Percentiles rank a stretch among this genome's conserved stretches.
These are phyloP conservation scores for Gossypium mustelinum DNA, from an alignment of 345 rosid genomes.

Conservation along the genomic window DNA sequence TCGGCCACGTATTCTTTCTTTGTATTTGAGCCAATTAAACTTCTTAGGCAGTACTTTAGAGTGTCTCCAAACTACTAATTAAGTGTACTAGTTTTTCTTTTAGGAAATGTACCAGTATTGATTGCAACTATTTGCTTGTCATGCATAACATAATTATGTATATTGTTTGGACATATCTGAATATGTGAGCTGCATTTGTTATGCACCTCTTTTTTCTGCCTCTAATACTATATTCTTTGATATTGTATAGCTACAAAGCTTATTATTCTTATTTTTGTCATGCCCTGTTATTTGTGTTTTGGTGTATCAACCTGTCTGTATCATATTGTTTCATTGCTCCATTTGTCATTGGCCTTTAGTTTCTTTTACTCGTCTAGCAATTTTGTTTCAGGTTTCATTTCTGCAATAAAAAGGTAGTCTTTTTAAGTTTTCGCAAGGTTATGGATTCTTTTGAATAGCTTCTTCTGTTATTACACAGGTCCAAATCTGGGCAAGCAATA, in stretches of 20 bases:
- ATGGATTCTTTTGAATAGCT: slow-evolving; percentile 15
- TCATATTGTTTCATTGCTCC: too few relatives aligned
- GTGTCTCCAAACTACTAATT: neutral
- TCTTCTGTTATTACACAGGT: slow-evolving; percentile 43
- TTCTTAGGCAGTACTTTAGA: neutral
- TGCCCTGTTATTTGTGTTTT: neutral
- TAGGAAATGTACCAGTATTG: neutral
- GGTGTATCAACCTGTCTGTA: neutral
- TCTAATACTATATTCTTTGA: neutral
- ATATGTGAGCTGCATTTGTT: neutral
- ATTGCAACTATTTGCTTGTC: neutral
- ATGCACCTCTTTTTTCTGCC: neutral
- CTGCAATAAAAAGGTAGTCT: neutral
- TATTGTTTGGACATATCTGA: neutral
- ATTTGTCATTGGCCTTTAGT: too few relatives aligned
- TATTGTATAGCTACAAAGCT: neutral
- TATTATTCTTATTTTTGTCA: too few relatives aligned
- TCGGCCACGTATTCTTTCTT: neutral
- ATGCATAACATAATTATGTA: neutral
- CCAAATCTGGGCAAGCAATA: slow-evolving; percentile 94
- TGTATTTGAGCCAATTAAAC: neutral
- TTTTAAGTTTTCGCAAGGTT: neutral
- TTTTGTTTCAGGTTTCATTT: neutral
- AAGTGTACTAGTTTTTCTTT: neutral
- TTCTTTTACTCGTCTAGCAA: slow-evolving; percentile 3